Evolutionary conservation across 805 yeast genomes (phyloP).

Genomic region (Yarrowia divulgata): DNA sequence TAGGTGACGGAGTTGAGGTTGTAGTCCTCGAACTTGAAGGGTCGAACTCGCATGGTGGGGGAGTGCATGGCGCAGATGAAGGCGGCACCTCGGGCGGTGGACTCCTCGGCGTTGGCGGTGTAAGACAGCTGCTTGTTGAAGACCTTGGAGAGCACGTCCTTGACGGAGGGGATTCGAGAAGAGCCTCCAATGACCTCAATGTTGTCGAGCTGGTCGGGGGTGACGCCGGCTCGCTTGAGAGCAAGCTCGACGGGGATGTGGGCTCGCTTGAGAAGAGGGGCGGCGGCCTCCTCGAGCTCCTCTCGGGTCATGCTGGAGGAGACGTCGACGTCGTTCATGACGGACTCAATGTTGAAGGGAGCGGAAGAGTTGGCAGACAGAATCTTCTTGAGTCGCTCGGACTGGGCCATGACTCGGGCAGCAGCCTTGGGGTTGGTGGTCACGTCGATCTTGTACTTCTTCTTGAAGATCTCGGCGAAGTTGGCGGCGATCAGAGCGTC

Average conservation of each 20-base stretch:
- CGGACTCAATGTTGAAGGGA: slow-evolving; percentile 93
- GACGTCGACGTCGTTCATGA: slow-evolving; percentile 97
- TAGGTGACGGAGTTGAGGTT: slow-evolving; percentile 92
- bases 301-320: slow-evolving; percentile 88
- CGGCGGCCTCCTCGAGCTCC: slow-evolving; percentile 87
- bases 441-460: slow-evolving; percentile 92
- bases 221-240: slow-evolving; percentile 76
- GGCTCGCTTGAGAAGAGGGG: slow-evolving; percentile 80
- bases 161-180: slow-evolving; percentile 94
- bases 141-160: slow-evolving; percentile 77
- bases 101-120: slow-evolving; percentile 99
- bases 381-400: slow-evolving; percentile 94
- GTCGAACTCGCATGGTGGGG: slow-evolving; percentile 97
- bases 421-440: slow-evolving; percentile 92
- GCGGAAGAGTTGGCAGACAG: slow-evolving; percentile 95
- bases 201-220: slow-evolving; percentile 78
- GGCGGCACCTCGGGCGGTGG: slow-evolving; percentile 98
- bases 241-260: slow-evolving; percentile 82
- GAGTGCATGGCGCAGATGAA: slow-evolving; percentile 99
- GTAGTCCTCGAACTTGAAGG: slow-evolving; percentile 96
- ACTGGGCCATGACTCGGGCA: slow-evolving; percentile 88
- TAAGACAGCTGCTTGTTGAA: slow-evolving; percentile 87
- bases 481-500: slow-evolving; percentile 94
- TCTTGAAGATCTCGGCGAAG: slow-evolving; percentile 90
- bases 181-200: slow-evolving; percentile 98